phyloP scores from a whole-genome alignment of 2,329 filamentous ascomycete genomes.

The Trichoderma aggressivum region DNA sequence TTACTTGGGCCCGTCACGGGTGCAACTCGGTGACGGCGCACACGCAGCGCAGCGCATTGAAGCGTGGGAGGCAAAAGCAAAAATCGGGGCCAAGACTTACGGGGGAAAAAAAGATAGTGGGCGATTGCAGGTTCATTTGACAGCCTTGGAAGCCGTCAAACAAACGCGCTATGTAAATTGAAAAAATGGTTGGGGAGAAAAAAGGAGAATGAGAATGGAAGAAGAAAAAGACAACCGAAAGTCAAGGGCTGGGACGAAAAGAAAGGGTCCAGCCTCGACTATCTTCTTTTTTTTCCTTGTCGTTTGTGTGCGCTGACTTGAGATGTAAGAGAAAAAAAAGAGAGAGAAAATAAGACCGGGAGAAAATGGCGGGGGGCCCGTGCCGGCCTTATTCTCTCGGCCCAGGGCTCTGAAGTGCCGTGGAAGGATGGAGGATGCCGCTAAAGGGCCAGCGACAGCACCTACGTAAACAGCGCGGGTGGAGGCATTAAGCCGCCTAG shows the following conservation, averaged over 20 bases:
- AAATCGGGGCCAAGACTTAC: conserved; percentile 45
- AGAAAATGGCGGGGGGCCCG: conserved; percentile 23
- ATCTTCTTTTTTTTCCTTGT: conserved; percentile 5
- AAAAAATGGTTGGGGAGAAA: conserved; percentile 16
- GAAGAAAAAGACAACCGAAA: neutral
- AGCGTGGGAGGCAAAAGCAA: neutral
- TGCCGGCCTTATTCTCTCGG: conserved; percentile 27
- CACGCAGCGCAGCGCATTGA: neutral
- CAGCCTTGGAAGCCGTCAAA: conserved; percentile 78
- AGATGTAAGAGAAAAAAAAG: conserved; percentile 21
- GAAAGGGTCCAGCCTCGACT: conserved; percentile 23
- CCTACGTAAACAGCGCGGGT: neutral
- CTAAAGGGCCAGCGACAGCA: neutral
- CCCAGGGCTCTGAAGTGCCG: neutral
- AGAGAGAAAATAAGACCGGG: conserved; percentile 23
- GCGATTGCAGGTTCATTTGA: conserved; percentile 98
- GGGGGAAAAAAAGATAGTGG: conserved; percentile 56
- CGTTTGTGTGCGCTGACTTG: conserved; percentile 16
- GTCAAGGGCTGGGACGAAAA: conserved; percentile 20
- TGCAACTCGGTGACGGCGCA: neutral
- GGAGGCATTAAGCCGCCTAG: conserved; percentile 5
- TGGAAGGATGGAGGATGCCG: conserved; percentile 1
- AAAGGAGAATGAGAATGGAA: neutral
- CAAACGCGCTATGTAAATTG: conserved; percentile 68
- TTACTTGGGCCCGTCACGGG: neutral